phyloP scores from a whole-genome alignment of 2,329 filamentous ascomycete species.

The Venturia asperata region DNA sequence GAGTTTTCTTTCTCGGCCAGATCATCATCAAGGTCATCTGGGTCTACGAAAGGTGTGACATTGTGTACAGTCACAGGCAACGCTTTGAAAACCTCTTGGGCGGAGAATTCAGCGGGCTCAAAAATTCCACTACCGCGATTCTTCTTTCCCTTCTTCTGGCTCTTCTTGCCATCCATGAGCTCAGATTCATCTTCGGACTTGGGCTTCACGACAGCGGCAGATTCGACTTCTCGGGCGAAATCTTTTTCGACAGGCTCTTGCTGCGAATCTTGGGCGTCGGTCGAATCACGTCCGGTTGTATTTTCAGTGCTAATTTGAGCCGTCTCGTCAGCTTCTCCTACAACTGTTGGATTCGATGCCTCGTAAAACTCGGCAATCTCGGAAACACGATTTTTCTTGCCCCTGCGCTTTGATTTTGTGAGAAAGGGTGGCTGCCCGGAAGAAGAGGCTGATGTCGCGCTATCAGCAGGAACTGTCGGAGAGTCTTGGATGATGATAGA shows the following conservation, averaged over 20 bases:
- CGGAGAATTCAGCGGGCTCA: neutral
- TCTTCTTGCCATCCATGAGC: constrained; percentile 23
- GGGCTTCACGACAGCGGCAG: neutral
- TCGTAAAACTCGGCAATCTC: neutral
- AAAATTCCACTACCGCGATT: neutral
- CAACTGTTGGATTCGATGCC: neutral
- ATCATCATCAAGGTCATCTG: neutral
- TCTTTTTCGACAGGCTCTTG: neutral
- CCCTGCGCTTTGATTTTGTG: neutral
- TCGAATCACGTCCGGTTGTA: neutral
- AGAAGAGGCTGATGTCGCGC: neutral
- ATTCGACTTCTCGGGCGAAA: neutral
- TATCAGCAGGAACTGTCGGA: neutral
- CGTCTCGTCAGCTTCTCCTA: neutral
- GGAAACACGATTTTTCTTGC: neutral
- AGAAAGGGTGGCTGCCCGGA: neutral
- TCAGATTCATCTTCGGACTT: neutral
- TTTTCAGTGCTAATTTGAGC: neutral
- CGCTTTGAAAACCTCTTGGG: neutral
- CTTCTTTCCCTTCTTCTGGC: constrained; percentile 28
- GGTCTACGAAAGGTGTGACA: constrained; percentile 6
- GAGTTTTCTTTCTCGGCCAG: neutral
- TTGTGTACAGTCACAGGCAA: neutral
- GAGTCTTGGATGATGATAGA: neutral
- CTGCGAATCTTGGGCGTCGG: neutral